Percentiles rank a stretch among this genome's conserved stretches.
Evolutionary conservation across 139 green algal species (phyloP).

Genomic region (Pedinophyceae sp.): DNA sequence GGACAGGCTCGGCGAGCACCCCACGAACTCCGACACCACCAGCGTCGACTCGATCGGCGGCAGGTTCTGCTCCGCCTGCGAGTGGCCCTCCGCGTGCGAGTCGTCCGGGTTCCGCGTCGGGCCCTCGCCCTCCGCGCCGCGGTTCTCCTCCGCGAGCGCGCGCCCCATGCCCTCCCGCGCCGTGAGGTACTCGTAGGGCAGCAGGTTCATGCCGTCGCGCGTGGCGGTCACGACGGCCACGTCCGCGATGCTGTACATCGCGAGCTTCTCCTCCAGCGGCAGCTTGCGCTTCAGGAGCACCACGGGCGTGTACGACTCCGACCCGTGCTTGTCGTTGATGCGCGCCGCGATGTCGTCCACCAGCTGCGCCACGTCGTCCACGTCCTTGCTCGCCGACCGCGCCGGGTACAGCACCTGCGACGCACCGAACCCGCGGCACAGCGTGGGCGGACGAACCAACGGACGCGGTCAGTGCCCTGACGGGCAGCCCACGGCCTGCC

Average conservation of each 20-base stretch:
- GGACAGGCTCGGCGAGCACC: slow-evolving; percentile 79
- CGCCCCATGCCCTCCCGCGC: slow-evolving; percentile 54
- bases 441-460: no score
- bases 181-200: slow-evolving; percentile 96
- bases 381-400: slow-evolving; percentile 13
- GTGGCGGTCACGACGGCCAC: slow-evolving; percentile 79
- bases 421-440: no score
- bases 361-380: slow-evolving; percentile 54
- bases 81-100: no score
- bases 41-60: slow-evolving; percentile 4
- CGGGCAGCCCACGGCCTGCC: no score
- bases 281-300: slow-evolving; percentile 74
- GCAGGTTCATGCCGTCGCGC: slow-evolving; percentile 92
- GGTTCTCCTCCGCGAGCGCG: neutral
- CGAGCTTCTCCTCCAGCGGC: slow-evolving; percentile 84
- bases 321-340: slow-evolving; percentile 50
- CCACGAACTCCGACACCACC: slow-evolving; percentile 77
- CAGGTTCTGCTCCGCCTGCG: no score
- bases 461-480: no score
- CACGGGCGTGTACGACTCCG: slow-evolving; percentile 53
- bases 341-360: slow-evolving; percentile 37
- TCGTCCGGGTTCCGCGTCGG: no score
- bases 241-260: slow-evolving; percentile 69
- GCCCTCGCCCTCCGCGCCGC: no score
- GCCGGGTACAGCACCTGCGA: slow-evolving; percentile 23